phyloP scores from a whole-genome alignment of 352 stramenopile species.

The Phytophthora crassamura region DNA sequence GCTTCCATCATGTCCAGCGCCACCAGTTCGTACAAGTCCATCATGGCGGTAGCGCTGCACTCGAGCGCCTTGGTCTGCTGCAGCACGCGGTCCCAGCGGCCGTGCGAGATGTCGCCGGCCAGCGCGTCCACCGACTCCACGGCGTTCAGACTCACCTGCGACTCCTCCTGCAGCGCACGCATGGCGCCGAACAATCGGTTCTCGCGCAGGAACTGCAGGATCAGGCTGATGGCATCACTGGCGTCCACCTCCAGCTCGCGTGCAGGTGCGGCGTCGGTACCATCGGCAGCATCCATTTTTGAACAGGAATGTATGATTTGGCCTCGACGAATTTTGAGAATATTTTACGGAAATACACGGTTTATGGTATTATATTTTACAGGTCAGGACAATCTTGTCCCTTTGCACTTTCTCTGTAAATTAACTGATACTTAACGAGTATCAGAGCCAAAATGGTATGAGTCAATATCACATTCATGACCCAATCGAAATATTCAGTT shows the following conservation, averaged over 20 bases:
- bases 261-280: not conserved
- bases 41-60: constrained; percentile 72
- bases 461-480: too few species aligned
- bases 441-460: too few species aligned
- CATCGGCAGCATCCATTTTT: not conserved
- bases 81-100: constrained; percentile 91
- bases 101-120: constrained; percentile 74
- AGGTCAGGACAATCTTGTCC: too few species aligned
- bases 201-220: constrained; percentile 94
- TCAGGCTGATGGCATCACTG: constrained; percentile 87
- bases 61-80: constrained; percentile 84
- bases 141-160: constrained; percentile 86
- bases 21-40: constrained; percentile 91
- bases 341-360: too few species aligned
- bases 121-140: constrained; percentile 90
- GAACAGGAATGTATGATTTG: not conserved
- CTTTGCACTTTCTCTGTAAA: too few species aligned
- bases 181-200: constrained; percentile 88
- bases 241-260: constrained; percentile 66
- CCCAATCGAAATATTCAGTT: too few species aligned
- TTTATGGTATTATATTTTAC: too few species aligned
- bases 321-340: too few species aligned
- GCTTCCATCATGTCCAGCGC: constrained; percentile 90
- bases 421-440: too few species aligned
- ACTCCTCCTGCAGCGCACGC: constrained; percentile 87